Evolutionary conservation across 2,329 filamentous ascomycete genomes (phyloP).

Genomic region (Cladosporium sphaerospermum): DNA sequence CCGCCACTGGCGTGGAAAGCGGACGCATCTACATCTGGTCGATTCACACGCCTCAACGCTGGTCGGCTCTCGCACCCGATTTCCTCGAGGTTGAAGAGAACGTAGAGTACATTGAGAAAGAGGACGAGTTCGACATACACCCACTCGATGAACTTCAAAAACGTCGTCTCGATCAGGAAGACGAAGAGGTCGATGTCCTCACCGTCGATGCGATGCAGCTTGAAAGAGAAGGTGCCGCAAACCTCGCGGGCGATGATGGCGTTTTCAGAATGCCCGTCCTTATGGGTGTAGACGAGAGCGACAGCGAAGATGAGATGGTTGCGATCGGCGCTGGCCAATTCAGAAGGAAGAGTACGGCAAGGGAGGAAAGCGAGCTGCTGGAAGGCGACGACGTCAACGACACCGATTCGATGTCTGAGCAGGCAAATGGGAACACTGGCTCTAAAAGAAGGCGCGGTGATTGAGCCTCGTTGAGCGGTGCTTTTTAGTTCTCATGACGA

Average conservation of each 20-base stretch:
- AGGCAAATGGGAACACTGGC: conserved; percentile 18
- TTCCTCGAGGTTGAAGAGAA: conserved; percentile 98
- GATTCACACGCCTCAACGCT: conserved; percentile 88
- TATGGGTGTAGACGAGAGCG: conserved; percentile 87
- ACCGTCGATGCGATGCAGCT: conserved; percentile 58
- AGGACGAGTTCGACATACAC: conserved; percentile 98
- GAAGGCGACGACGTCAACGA: conserved; percentile 20
- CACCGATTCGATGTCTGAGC: conserved; percentile 12
- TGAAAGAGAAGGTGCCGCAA: conserved; percentile 27
- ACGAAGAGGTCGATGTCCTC: conserved; percentile 87
- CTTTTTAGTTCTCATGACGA: too few relatives aligned
- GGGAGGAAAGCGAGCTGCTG: conserved; percentile 44
- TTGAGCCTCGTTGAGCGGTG: neutral
- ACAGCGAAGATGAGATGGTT: conserved; percentile 84
- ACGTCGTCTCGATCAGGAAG: conserved; percentile 80
- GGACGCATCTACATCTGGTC: conserved; percentile 95
- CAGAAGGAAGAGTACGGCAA: conserved; percentile 62
- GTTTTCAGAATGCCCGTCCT: conserved; percentile 83
- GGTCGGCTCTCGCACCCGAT: conserved; percentile 93
- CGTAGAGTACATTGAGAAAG: conserved; percentile 87
- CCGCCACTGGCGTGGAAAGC: conserved; percentile 85
- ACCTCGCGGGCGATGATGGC: conserved; percentile 46
- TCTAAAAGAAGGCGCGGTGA: conserved; percentile 20
- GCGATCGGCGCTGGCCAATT: conserved; percentile 71
- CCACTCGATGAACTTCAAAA: conserved; percentile 92